These are phyloP conservation scores for Penicillium coffeae DNA, from an alignment of 495 filamentous ascomycete genomes.

Conservation along the genomic window DNA sequence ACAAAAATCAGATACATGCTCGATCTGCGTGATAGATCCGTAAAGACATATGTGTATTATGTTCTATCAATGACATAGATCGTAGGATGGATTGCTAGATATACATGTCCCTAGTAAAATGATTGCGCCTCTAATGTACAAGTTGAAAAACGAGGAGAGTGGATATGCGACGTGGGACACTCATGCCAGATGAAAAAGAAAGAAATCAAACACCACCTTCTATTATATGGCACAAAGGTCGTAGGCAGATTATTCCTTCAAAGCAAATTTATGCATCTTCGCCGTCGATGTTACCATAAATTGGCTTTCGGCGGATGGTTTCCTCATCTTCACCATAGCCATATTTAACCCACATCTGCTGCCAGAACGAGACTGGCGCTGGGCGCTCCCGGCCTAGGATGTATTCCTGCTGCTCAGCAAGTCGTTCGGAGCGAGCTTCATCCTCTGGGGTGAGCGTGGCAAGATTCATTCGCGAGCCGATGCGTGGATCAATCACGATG, in stretches of 20 bases:
- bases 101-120: slow-evolving; percentile 16
- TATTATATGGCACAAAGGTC: slow-evolving; percentile 11
- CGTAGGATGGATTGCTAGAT: not conserved
- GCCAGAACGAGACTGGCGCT: slow-evolving; percentile 34
- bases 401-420: slow-evolving; percentile 62
- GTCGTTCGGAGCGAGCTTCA: slow-evolving; percentile 59
- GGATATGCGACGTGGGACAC: slow-evolving; percentile 22
- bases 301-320: slow-evolving; percentile 36
- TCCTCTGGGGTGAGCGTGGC: slow-evolving; percentile 62
- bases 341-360: slow-evolving; percentile 43
- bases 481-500: slow-evolving; percentile 72
- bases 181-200: slow-evolving; percentile 6
- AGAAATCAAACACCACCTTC: slow-evolving; percentile 18
- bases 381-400: slow-evolving; percentile 54
- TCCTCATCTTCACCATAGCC: slow-evolving; percentile 47
- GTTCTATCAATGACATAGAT: not conserved
- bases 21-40: not conserved
- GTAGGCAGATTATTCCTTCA: not conserved
- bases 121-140: slow-evolving; percentile 30
- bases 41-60: too few relatives aligned
- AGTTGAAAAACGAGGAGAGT: slow-evolving; percentile 25
- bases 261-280: slow-evolving; percentile 24
- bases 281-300: slow-evolving; percentile 37
- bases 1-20: not conserved
- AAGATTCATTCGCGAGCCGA: slow-evolving; percentile 74